Evolutionary conservation across 108 stramenopile genomes (phyloP).

Genomic region (Skeletonema marinoi): DNA sequence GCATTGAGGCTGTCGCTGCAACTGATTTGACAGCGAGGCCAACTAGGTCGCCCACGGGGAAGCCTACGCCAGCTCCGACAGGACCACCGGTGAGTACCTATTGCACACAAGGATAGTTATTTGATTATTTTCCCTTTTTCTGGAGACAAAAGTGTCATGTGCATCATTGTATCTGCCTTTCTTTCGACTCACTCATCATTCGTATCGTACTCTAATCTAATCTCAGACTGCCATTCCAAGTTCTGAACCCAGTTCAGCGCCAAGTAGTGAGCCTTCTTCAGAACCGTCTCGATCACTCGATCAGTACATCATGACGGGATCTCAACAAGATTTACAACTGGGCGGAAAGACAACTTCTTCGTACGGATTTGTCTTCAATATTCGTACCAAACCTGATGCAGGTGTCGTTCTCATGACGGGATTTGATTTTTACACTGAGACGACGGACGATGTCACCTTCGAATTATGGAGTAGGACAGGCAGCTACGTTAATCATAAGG

Average conservation of each 20-base stretch:
- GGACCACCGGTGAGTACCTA: conserved; percentile 7
- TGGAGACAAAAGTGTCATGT: neutral
- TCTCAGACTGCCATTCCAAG: conserved; percentile 10
- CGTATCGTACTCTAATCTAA: neutral
- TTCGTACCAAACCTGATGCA: conserved; percentile 12
- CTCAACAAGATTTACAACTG: conserved; percentile 17
- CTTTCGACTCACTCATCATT: neutral
- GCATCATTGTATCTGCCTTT: neutral
- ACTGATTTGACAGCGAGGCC: conserved; percentile 12
- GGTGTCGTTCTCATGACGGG: conserved; percentile 16
- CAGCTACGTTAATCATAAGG: conserved; percentile 13
- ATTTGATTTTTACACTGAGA: conserved; percentile 24
- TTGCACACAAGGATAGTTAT: neutral
- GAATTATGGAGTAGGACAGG: conserved; percentile 13
- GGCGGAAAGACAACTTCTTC: conserved; percentile 30
- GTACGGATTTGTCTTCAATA: conserved; percentile 30
- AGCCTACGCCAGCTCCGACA: conserved; percentile 14
- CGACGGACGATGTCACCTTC: conserved; percentile 7
- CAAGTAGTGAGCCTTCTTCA: conserved; percentile 23
- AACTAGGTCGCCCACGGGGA: conserved; percentile 20
- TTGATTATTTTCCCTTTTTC: neutral
- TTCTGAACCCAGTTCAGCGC: conserved; percentile 5
- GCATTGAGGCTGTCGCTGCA: conserved; percentile 14
- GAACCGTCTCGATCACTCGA: conserved; percentile 13
- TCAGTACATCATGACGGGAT: conserved; percentile 26